Base-by-base conservation (phyloP, 2,329 filamentous ascomycete species). In the Cytospora piceae region DNA sequence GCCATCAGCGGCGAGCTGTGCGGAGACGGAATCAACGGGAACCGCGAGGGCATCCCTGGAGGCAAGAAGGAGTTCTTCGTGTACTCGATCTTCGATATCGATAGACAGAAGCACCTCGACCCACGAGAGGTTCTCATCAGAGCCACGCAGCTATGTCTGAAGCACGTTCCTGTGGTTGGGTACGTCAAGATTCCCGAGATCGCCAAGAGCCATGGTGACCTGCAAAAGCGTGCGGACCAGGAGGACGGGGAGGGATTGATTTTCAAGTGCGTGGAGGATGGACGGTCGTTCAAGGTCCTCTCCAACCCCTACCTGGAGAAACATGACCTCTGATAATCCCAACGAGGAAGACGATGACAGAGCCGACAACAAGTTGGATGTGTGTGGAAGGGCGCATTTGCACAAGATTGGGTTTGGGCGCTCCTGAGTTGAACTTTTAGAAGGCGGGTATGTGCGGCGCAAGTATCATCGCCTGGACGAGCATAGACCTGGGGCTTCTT, bases 1-100 rank as follows among this genome's bases (percentile, higher is more conserved):
- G 74, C 72, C 11, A 58, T 77, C 11, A 74, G 76, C 39, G 75
- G 74, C 11, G 76, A 77, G 69, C 68, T 77, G 0, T 73, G 74
- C n/a, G 76, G 75, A 6, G 61, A 64, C 32, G 59, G 60, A 27
- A 67, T 76, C 58, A 67, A 72, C 14, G 61, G 69, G 7, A 76
- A 77, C 65, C 72, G 71, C n/a, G 70, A 75, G 64, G 54, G 64
- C 9, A 72, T 75, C 51, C 61, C 62, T 6, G 60, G 34, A 1
- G 70, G 67, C 11, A 20, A 61, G 11, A 72, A 74, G 66, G 72
- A 72, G 8, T 76, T 78, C 61, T 76, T 75, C 59, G 70, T 79
- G 20, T 79, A 73, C 53, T 64, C 72, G 7, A 67, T 77, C 14
- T 73, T 71, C 64, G 74, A 79, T 61, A 71, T 78, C 9, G 72